Conservation (phyloP, 805 yeast genomes). For the Zygosaccharomyces pseudorouxii region DNA sequence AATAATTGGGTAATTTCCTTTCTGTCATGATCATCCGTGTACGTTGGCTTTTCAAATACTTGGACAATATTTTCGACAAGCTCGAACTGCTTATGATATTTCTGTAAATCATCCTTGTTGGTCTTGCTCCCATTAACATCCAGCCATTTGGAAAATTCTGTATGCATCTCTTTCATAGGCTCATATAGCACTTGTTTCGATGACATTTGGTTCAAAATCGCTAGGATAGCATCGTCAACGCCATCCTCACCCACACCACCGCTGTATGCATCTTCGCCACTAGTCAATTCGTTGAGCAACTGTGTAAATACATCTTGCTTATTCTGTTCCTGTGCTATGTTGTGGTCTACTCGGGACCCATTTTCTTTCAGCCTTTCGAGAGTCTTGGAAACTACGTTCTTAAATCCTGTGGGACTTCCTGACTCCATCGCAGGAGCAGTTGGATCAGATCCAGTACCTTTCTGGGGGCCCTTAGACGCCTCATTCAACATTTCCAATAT, state of each 20-base stretch:
- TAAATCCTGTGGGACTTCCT: slow-evolving; percentile 43
- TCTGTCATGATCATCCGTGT: slow-evolving; percentile 32
- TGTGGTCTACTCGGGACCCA: slow-evolving; percentile 63
- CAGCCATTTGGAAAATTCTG: slow-evolving; percentile 70
- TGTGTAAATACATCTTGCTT: slow-evolving; percentile 52
- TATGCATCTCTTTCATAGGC: slow-evolving; percentile 76
- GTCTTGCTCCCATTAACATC: slow-evolving; percentile 43
- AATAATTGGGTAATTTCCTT: slow-evolving; percentile 25
- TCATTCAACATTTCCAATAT: slow-evolving; percentile 31
- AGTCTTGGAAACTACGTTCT: slow-evolving; percentile 73
- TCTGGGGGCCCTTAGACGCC: slow-evolving; percentile 18
- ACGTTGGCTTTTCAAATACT: slow-evolving; percentile 61
- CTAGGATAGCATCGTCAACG: slow-evolving; percentile 61
- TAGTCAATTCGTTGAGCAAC: slow-evolving; percentile 57
- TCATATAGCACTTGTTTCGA: slow-evolving; percentile 83
- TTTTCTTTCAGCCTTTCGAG: slow-evolving; percentile 73
- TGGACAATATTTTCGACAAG: slow-evolving; percentile 57
- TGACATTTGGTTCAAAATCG: slow-evolving; percentile 76
- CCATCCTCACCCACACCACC: slow-evolving; percentile 30
- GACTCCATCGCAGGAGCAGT: slow-evolving; percentile 36
- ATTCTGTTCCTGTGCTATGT: slow-evolving; percentile 46
- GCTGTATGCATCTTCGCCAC: slow-evolving; percentile 38
- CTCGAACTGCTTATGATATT: slow-evolving; percentile 58
- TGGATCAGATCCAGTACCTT: neutral
- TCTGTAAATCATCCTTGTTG: slow-evolving; percentile 40